Evolutionary conservation across 2,329 filamentous ascomycete species (phyloP), one percentile per base, ranked within the genome.

Genomic region (Pseudocercospora pini-densiflorae): DNA sequence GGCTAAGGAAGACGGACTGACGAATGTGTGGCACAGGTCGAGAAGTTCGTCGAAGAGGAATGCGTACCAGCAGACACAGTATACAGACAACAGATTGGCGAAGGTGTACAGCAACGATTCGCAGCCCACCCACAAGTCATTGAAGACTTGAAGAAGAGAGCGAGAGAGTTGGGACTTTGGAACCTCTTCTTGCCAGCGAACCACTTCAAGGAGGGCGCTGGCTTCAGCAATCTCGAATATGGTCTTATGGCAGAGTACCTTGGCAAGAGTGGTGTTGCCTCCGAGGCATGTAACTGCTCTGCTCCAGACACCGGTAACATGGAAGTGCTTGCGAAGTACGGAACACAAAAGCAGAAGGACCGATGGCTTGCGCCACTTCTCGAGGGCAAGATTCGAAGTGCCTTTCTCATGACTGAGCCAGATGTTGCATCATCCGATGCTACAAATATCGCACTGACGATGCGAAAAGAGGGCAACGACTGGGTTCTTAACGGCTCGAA

Each of bases 181-280:
- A 99, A 99, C 82, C 91, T 99, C 90, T 99, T 99, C 85, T 82
- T 99, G 73, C 92, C 95, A 70, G 94, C 92, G 83, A 93, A 90
- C 74, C 93, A 97, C 82, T 98, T 97, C 86, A 92, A 91, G 79
- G 92, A 98, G 82, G 95, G 93, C 0, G 93, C 94, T 23, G 95
- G 95, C 36, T 97, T 93, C 83, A 92, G 89, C 67, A 99, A 98
- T 81, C 85, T 98, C 68, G 95, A 99, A 82, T 99, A 99, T 77
- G 95, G 94, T 14, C 84, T 99, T 74, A 98, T 98, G 94, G 95
- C 95, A 24, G 95, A 99, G 83, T 92, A 92, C 82, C 84, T 98
- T 74, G 95, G 95, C 71, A 94, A 92, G 83, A 96, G 92, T 72
- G 85, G 87, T 77, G 84, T 89, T 68, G 95, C 93, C 16, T 92